These are phyloP conservation scores for Russula emetica DNA, from an alignment of 768 basidiomycete genomes.

Conservation along the genomic window DNA sequence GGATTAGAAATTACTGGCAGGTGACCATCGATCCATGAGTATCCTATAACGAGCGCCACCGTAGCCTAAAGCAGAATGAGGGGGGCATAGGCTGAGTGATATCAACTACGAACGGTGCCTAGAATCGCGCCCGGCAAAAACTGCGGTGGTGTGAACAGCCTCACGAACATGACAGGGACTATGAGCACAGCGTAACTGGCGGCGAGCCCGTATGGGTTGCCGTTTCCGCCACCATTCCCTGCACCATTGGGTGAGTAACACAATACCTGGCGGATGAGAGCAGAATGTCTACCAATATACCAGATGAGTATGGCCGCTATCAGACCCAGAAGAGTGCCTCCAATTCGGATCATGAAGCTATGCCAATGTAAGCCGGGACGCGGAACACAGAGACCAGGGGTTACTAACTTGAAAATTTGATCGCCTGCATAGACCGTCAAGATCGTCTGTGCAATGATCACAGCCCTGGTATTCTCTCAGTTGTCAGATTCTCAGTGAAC, in stretches of 20 bases:
- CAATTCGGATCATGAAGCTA: slow-evolving; percentile 44
- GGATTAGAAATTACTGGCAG: slow-evolving; percentile 43
- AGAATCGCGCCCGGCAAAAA: slow-evolving; percentile 39
- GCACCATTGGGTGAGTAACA: slow-evolving; percentile 1
- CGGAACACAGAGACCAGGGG: neutral
- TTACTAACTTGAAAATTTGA: slow-evolving; percentile 47
- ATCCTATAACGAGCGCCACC: slow-evolving; percentile 48
- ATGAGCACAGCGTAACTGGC: slow-evolving; percentile 45
- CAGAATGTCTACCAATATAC: slow-evolving; percentile 41
- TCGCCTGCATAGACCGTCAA: slow-evolving; percentile 54
- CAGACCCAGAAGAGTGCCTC: slow-evolving; percentile 47
- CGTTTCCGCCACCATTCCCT: slow-evolving; percentile 44
- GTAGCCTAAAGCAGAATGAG: slow-evolving; percentile 36
- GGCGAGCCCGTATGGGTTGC: slow-evolving; percentile 52
- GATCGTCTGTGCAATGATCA: slow-evolving; percentile 60
- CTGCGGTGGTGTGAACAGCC: slow-evolving; percentile 44
- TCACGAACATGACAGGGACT: slow-evolving; percentile 46
- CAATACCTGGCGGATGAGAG: neutral
- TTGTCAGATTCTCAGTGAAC: neutral
- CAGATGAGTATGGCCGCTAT: slow-evolving; percentile 46
- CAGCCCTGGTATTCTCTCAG: slow-evolving; percentile 36
- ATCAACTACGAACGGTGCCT: slow-evolving; percentile 35
- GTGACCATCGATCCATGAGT: slow-evolving; percentile 56
- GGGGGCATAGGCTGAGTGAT: neutral
- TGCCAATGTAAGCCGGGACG: neutral